Evolutionary conservation across 2,329 filamentous ascomycete genomes (phyloP), one percentile per base, ranked within the genome.

Genomic region (Escovopsis sp.): DNA sequence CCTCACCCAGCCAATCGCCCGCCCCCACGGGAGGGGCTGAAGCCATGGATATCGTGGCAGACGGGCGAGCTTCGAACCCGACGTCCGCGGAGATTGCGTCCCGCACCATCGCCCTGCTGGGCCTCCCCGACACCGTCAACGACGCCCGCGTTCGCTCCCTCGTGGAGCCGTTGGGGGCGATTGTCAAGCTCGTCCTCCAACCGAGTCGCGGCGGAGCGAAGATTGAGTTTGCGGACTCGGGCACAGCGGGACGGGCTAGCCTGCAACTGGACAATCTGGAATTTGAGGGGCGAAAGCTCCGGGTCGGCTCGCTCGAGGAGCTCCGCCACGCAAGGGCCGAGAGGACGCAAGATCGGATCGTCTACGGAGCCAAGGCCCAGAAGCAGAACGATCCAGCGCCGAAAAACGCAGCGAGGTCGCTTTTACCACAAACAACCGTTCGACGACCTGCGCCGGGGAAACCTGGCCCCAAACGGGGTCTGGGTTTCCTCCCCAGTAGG

Each of bases 81-180:
- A 66, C 69, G 1, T 60, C 64, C 7, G 59, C 59, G 6, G 70
- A 77, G 12, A 72, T 75, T 18, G 61, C 68, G 28, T 75, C 79
- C 40, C 79, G 86, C 41, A 91, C 85, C 1, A 71, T 96, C 40
- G 82, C 81, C 9, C 67, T 98, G 26, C 75, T 95, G 62, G 82
- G 88, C 48, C 68, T 98, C 1, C 86, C 91, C 1, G 91, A 96
- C 55, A 96, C 88, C 0, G 77, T 96, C 53, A 95, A 93, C 49
- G 85, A 94, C 54, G 77, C 83, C 1, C 85, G 88, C 28, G 76
- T 98, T 43, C 76, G 76, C 37, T 71, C 78, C 0, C 66, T 93
- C 3, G 77, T 83, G 8, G 81, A 86, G 51, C 72, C 77, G 2
- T 71, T 80, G 37, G 87, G 86, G 1, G 61, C 70, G 1, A 69